phyloP scores from a whole-genome alignment of 2,329 filamentous ascomycete genomes.

The Niveomyces coronatus region DNA sequence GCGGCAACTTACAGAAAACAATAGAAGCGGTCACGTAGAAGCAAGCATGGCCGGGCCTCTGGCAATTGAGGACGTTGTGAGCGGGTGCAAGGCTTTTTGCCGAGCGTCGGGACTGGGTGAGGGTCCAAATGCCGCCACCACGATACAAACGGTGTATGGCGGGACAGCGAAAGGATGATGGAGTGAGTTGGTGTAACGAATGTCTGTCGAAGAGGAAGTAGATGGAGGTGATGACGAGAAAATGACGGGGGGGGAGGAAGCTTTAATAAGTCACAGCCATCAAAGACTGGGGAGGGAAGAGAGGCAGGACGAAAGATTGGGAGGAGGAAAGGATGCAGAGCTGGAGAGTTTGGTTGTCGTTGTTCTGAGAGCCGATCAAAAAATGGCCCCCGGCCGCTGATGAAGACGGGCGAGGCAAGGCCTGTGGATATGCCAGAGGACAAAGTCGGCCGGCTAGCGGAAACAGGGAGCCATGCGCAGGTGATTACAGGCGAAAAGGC shows the following conservation, averaged over 20 bases:
- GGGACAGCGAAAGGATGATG: no score
- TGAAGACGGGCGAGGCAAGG: slow-evolving; percentile 1
- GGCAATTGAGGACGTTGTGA: slow-evolving; percentile 5
- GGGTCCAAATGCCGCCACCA: not conserved
- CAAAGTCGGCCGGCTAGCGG: not conserved
- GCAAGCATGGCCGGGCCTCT: slow-evolving; percentile 7
- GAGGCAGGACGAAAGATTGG: slow-evolving; percentile 6
- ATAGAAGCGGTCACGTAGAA: slow-evolving; percentile 3
- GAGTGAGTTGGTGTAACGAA: no score
- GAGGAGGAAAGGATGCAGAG: slow-evolving; percentile 6
- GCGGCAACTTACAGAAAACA: not conserved
- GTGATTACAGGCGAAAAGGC: no score
- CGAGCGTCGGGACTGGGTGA: not conserved
- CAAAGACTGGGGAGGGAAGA: slow-evolving; percentile 1
- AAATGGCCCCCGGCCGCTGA: slow-evolving; percentile 3
- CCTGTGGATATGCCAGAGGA: not conserved
- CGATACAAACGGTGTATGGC: no score
- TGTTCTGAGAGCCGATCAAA: slow-evolving; percentile 7
- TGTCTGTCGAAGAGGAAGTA: no score
- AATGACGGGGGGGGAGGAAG: no score
- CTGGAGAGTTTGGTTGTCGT: slow-evolving; percentile 1
- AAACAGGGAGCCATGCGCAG: no score
- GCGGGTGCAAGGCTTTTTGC: not conserved
- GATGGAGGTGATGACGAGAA: no score
- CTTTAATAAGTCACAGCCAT: no score